These are phyloP conservation scores for Apiotrichum porosum DNA, from an alignment of 1,284 basidiomycete genomes.

Conservation along the genomic window DNA sequence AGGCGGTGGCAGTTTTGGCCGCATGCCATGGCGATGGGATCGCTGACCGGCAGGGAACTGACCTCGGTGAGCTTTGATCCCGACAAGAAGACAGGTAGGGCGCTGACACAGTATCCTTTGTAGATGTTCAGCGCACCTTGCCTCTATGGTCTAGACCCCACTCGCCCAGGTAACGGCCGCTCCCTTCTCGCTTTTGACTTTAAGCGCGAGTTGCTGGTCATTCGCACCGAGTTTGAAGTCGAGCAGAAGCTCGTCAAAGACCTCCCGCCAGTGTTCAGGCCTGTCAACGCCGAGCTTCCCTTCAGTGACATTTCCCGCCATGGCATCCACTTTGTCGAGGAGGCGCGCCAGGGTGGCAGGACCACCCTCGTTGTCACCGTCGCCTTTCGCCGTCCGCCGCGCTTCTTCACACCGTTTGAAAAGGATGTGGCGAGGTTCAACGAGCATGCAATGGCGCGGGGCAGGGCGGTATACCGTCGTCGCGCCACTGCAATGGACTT, in stretches of 20 bases:
- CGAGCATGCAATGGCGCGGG: not conserved
- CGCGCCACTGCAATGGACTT: slow-evolving; percentile 46
- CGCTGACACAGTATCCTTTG: not conserved
- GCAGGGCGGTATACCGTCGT: slow-evolving; percentile 16
- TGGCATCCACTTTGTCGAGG: slow-evolving; percentile 30
- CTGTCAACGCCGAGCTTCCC: slow-evolving; percentile 37
- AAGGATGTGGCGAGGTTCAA: not conserved
- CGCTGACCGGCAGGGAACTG: not conserved
- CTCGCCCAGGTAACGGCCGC: slow-evolving; percentile 1
- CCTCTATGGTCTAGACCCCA: slow-evolving; percentile 11
- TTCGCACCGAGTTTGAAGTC: slow-evolving; percentile 16
- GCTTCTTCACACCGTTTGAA: slow-evolving; percentile 29
- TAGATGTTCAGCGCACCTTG: slow-evolving; percentile 30
- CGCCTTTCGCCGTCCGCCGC: slow-evolving; percentile 35
- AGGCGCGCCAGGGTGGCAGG: not conserved
- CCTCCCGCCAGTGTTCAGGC: slow-evolving; percentile 30
- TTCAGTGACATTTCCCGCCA: slow-evolving; percentile 38
- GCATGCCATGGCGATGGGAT: slow-evolving; percentile 3
- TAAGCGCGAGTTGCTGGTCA: slow-evolving; percentile 27
- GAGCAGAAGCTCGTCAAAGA: not conserved
- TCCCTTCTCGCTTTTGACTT: slow-evolving; percentile 42
- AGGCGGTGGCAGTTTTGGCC: slow-evolving; percentile 3
- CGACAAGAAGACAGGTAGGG: not conserved
- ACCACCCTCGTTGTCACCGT: slow-evolving; percentile 29
- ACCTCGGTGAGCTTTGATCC: not conserved